Conservation (phyloP, 2,329 filamentous ascomycete species). For the Orbilia ellipsospora region DNA sequence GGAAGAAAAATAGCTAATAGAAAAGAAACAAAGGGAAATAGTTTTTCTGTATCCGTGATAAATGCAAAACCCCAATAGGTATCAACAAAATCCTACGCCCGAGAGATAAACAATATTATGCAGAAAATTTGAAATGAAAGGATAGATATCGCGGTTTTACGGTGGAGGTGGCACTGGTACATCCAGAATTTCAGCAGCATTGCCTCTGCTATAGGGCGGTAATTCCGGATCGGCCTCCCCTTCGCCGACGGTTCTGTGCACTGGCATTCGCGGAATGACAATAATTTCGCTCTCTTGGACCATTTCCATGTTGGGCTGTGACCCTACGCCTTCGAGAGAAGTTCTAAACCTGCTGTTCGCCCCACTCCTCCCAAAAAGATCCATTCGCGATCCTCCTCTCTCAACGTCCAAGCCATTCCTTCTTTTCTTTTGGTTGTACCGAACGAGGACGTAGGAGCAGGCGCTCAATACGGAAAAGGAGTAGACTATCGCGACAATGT, state of each 20-base stretch:
- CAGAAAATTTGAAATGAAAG: too few species aligned
- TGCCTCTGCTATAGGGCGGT: slow-evolving; percentile 42
- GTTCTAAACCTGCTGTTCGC: slow-evolving; percentile 1
- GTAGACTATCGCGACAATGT: slow-evolving; percentile 52
- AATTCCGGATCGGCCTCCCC: slow-evolving; percentile 50
- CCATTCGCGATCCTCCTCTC: slow-evolving; percentile 25
- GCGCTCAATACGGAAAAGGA: slow-evolving; percentile 43
- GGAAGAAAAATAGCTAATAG: neutral
- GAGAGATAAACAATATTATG: slow-evolving; percentile 19
- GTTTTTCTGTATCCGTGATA: too few species aligned
- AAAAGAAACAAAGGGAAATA: neutral
- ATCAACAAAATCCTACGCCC: slow-evolving; percentile 10
- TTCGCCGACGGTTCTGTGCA: slow-evolving; percentile 40
- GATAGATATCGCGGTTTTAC: too few species aligned
- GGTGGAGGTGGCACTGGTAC: slow-evolving; percentile 37
- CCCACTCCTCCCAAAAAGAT: slow-evolving; percentile 22
- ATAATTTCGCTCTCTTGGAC: slow-evolving; percentile 51
- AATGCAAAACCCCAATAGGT: slow-evolving; percentile 20
- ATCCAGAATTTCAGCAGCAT: slow-evolving; percentile 36
- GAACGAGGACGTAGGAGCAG: slow-evolving; percentile 40
- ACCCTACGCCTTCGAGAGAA: slow-evolving; percentile 10
- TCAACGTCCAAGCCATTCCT: slow-evolving; percentile 23
- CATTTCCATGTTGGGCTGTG: slow-evolving; percentile 47
- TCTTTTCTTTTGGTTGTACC: slow-evolving; percentile 48
- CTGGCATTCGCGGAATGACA: slow-evolving; percentile 53